Conservation (phyloP, 2,329 filamentous ascomycete species). For the Xylaria sp. region DNA sequence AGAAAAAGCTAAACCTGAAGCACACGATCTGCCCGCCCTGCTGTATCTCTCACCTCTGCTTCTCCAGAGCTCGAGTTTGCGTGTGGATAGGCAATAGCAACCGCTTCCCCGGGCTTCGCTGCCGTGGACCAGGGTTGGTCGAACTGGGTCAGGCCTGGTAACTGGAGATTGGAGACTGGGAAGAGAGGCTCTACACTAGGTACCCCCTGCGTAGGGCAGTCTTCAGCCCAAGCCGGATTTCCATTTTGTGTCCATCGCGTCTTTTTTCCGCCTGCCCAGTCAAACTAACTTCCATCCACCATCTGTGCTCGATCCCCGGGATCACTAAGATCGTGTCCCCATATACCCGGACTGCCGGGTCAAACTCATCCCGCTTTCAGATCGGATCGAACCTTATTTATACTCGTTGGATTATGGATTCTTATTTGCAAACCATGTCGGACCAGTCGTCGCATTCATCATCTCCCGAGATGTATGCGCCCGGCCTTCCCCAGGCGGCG, state of each 20-base stretch:
- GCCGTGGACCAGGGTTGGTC: conserved; percentile 22
- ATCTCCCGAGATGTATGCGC: conserved; percentile 35
- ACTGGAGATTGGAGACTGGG: conserved; percentile 32
- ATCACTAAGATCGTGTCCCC: conserved; percentile 33
- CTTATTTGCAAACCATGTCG: conserved; percentile 30
- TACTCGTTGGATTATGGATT: conserved; percentile 31
- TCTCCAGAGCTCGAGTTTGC: conserved; percentile 6
- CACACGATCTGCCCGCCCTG: conserved; percentile 12
- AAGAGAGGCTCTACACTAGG: conserved; percentile 31
- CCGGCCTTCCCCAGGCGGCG: conserved; percentile 20
- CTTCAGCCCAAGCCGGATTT: conserved; percentile 28
- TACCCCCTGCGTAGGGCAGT: conserved; percentile 24
- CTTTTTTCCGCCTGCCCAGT: conserved; percentile 26
- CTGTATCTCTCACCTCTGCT: not conserved
- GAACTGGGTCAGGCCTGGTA: conserved; percentile 17
- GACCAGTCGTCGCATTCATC: conserved; percentile 37
- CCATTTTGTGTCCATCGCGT: conserved; percentile 26
- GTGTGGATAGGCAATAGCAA: not conserved
- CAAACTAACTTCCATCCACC: conserved; percentile 22
- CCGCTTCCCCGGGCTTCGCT: conserved; percentile 23
- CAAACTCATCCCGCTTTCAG: conserved; percentile 16
- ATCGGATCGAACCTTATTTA: conserved; percentile 17
- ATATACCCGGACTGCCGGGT: conserved; percentile 32
- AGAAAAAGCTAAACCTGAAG: conserved; percentile 15
- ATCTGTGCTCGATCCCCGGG: conserved; percentile 27